Evolutionary conservation across 768 basidiomycete species (phyloP), one percentile per base, ranked within the genome.

Genomic region (Suillus decipiens): DNA sequence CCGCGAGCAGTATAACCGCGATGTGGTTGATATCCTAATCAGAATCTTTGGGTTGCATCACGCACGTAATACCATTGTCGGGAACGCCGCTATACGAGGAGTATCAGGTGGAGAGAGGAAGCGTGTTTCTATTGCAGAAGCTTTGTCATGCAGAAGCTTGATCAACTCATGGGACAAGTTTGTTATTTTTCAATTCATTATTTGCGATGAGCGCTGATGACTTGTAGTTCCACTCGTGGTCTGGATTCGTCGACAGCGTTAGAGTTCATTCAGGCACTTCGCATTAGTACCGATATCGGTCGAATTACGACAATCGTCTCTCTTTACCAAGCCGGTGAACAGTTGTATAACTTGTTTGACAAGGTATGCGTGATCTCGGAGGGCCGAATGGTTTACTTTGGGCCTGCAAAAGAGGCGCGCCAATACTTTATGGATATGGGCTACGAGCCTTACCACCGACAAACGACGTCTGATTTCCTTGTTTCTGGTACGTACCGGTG

Each of bases 191-290:
- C 2, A 3, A 12, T 60, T 55, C 22, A 19, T 33, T 24, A 9
- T 28, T 33, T 31, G 14, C 8, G 28, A 48, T 31, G 24, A 19
- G 48, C 15, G 48, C 24, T 48, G 8, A 48, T 48, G 28, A 28
- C 24, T 31, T 31, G 11, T 41, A 57, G 56, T 39, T 88, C 89
- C 0, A 94, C 92, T 3, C 81, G 89, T 56, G 91, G 92, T 19
- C 78, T 93, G 57, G 91, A 93, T 66, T 92, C 93, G 0, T 92
- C 92, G 2, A 96, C 94, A 8, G 94, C 94, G 2, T 80, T 95
- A 55, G 95, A 96, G 71, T 96, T 92, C 68, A 86, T 84, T 61
- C 91, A 86, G 75, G 87, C 87, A 47, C 76, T 96, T 60, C 83
- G 93, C 19, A 79, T 93, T 41, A 86, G 92, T 81, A 95, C 95